Base-by-base conservation (phyloP, 1,139 yeast species). In the Taphrina pruni region DNA sequence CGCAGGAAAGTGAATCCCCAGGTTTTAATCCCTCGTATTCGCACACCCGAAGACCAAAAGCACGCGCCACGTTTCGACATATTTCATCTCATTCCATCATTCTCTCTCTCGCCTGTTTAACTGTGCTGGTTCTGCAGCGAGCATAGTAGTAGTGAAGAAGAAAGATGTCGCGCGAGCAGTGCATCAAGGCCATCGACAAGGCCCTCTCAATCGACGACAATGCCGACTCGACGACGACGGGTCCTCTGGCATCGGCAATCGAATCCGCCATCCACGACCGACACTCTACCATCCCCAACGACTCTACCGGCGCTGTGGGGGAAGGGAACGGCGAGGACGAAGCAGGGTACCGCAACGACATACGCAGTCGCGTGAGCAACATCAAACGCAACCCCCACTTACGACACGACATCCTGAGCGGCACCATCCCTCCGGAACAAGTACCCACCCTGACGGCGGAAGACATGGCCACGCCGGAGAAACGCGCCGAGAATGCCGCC, bases 401-500 rank as follows among this genome's bases (percentile, higher is more conserved):
- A 41, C 17, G 62, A 8, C 43, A 39, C 41, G 62, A 43, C 32
- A 14, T 58, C 3, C 17, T 58, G 35, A 14, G 12, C 14, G 62
- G 62, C 41, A n/a, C 54, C 54, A 32, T 58, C 35, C 21, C 9
- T 1, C 54, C 62, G 1, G 32, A 8, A 6, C 39, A 21, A 36
- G 62, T 58, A 14, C 8, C 36, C 5, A 14, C 7, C 36, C 36
- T 56, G 35, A 56, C 50, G 50, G 43, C 50, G 2, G 60, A 56
- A 20, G 61, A 64, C 26, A 64, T 64, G 67, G 67, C 67, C 20
- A 64, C 67, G 6, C 38, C 43, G 17, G 48, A 54, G 26, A 64
- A 55, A 55, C 32, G 46, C n/a, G 67, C 67, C 3, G 67, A 64
- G 32, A 55, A 64, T n/a, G 67, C 50, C 32, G 67, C 67, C 26